A percentile compares a stretch with the other conserved stretches of the same genome.
phyloP scores from a whole-genome alignment of 1,139 yeast species.

The Lodderomyces metapsilosis region DNA sequence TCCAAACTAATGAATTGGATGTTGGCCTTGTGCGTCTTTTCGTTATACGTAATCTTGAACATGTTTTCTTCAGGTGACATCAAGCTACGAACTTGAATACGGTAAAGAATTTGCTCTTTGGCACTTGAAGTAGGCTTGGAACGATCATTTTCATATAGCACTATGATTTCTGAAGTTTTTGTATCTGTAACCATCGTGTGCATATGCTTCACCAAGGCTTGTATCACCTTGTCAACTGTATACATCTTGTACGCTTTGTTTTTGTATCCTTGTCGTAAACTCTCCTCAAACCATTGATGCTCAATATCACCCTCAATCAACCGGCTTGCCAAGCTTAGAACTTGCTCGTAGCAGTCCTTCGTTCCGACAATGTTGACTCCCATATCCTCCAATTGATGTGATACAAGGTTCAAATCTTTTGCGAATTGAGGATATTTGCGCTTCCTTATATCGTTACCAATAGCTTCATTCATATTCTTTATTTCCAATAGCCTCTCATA shows the following conservation, averaged over 20 bases:
- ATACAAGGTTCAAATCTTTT: slow-evolving; percentile 76
- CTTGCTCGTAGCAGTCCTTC: slow-evolving; percentile 73
- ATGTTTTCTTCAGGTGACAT: slow-evolving; percentile 86
- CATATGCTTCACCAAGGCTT: slow-evolving; percentile 85
- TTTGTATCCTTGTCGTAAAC: slow-evolving; percentile 91
- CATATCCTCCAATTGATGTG: slow-evolving; percentile 77
- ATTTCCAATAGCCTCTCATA: slow-evolving; percentile 80
- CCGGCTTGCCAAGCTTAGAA: slow-evolving; percentile 67
- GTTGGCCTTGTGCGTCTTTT: slow-evolving; percentile 50
- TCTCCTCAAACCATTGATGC: slow-evolving; percentile 94
- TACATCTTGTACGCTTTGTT: slow-evolving; percentile 90
- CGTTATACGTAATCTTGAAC: slow-evolving; percentile 81
- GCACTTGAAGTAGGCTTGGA: slow-evolving; percentile 62
- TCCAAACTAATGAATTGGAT: slow-evolving; percentile 86
- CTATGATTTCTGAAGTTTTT: slow-evolving; percentile 79
- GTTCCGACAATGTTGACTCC: slow-evolving; percentile 71
- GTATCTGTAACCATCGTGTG: slow-evolving; percentile 76
- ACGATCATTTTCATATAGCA: slow-evolving; percentile 81
- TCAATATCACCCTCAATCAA: slow-evolving; percentile 90
- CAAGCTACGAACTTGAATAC: slow-evolving; percentile 81
- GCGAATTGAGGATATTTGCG: slow-evolving; percentile 81
- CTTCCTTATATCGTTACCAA: slow-evolving; percentile 66
- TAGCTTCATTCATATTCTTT: slow-evolving; percentile 63
- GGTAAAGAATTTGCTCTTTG: slow-evolving; percentile 83
- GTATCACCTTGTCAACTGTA: slow-evolving; percentile 91